Evolutionary conservation across 2,329 filamentous ascomycete species (phyloP), one percentile per base, ranked within the genome.

Genomic region (Curvularia sp.): DNA sequence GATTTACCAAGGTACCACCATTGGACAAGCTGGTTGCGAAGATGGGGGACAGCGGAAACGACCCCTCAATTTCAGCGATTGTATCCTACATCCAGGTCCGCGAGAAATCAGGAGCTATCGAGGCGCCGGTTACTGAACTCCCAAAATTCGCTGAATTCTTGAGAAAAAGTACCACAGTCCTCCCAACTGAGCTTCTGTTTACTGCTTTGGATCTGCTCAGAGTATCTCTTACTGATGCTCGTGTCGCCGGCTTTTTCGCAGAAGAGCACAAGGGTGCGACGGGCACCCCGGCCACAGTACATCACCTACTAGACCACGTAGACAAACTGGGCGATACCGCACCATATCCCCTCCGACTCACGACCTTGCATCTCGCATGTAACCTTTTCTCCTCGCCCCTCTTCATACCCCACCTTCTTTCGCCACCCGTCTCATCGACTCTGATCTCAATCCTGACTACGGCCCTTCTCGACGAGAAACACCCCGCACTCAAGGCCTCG

Each of bases 131-230:
- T 0, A 92, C 93, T 0, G 84, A 92, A 69, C 81, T 97, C 35
- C 79, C 84, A 5, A 78, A 82, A 2, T 87, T 97, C 60, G 85
- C 87, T 0, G 70, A 70, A 0, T 88, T 90, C 64, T 59, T 97
- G 5, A 83, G 81, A 33, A 77, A 80, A 1, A 84, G 85, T 1
- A 82, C 87, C 3, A 70, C 77, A 0, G 78, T 80, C 0, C 78
- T 96, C 1, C 85, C 90, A 0, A 73, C 80, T 0, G 89, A 91
- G 13, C 79, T 84, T 0, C 83, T 93, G 43, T 98, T 98, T 72
- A 86, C 92, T 0, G 82, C 93, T 0, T 84, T 97, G n/a, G 95
- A 98, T 72, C 84, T 99, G 1, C 84, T 97, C 50, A 86, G 95
- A 22, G 86, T 91, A 62, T 86, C 90, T 0, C 85, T 97, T 56